These are phyloP conservation scores for Penicillium sp. DNA, from an alignment of 2,329 filamentous ascomycete genomes.

Conservation along the genomic window DNA sequence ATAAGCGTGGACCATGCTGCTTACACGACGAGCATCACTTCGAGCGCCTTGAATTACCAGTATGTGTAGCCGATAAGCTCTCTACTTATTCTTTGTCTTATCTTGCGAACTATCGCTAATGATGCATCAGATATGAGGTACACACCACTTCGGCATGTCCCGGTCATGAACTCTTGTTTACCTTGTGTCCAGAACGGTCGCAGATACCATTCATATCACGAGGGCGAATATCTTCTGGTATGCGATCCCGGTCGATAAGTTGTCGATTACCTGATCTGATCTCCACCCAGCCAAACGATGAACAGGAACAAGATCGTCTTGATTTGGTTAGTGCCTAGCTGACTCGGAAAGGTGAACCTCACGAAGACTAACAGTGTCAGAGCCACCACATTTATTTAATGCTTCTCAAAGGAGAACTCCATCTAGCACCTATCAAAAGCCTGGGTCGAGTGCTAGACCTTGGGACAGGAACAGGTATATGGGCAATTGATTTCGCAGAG, in stretches of 20 bases:
- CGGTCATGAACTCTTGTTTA: constrained; percentile 3
- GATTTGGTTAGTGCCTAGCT: constrained; percentile 27
- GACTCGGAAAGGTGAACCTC: neutral
- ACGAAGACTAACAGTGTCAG: constrained; percentile 13
- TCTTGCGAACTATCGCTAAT: constrained; percentile 7
- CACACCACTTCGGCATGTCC: neutral
- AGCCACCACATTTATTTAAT: constrained; percentile 37
- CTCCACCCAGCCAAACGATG: constrained; percentile 30
- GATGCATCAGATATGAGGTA: constrained; percentile 32
- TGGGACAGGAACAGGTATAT: constrained; percentile 39
- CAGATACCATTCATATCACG: constrained; percentile 33
- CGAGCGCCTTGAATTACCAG: constrained; percentile 32
- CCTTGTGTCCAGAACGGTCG: constrained; percentile 27
- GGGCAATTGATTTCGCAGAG: constrained; percentile 41
- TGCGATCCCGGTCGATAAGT: neutral
- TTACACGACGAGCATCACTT: constrained; percentile 33
- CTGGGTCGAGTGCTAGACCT: constrained; percentile 34
- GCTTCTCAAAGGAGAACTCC: constrained; percentile 31
- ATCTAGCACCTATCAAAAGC: constrained; percentile 25
- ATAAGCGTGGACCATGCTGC: constrained; percentile 25
- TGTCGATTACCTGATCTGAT: neutral
- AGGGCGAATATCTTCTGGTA: constrained; percentile 32
- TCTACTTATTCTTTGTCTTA: neutral
- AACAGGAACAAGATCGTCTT: constrained; percentile 37
- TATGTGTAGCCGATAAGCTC: constrained; percentile 14